phyloP scores from a whole-genome alignment of 805 yeast species.

The Saturnispora quitensis region DNA sequence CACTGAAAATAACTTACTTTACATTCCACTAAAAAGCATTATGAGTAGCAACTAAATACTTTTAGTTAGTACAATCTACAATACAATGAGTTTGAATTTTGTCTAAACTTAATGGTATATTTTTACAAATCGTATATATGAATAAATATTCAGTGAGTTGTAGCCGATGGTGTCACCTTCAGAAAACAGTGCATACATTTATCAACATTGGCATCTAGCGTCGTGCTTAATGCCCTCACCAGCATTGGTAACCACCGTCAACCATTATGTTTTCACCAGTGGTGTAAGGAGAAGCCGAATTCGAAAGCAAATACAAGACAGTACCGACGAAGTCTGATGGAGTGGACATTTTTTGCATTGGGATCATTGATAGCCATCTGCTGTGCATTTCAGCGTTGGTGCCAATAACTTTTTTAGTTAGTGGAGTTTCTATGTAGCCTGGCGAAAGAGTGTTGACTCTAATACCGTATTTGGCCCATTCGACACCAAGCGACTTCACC shows the following conservation, averaged over 20 bases:
- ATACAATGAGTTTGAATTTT: no score
- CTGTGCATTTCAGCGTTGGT: slow-evolving; percentile 53
- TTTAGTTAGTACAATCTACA: no score
- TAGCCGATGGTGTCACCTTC: neutral
- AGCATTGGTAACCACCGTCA: slow-evolving; percentile 82
- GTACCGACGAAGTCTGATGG: slow-evolving; percentile 78
- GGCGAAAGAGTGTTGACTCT: slow-evolving; percentile 75
- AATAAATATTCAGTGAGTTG: neutral
- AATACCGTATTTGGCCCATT: slow-evolving; percentile 71
- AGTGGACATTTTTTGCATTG: slow-evolving; percentile 77
- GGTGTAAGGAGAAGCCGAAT: slow-evolving; percentile 65
- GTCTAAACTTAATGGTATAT: neutral
- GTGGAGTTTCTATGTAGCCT: slow-evolving; percentile 72
- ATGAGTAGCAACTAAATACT: no score
- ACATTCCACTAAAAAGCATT: no score
- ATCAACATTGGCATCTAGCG: no score
- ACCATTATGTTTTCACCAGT: slow-evolving; percentile 78
- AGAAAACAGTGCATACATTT: no score
- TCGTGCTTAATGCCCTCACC: slow-evolving; percentile 34
- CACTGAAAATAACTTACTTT: neutral
- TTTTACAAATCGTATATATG: neutral
- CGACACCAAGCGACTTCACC: slow-evolving; percentile 67
- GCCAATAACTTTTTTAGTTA: slow-evolving; percentile 61
- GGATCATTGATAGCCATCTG: slow-evolving; percentile 63
- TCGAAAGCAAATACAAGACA: slow-evolving; percentile 61